phyloP scores from a whole-genome alignment of 2,329 filamentous ascomycete genomes.

The Epichloe glyceriae region DNA sequence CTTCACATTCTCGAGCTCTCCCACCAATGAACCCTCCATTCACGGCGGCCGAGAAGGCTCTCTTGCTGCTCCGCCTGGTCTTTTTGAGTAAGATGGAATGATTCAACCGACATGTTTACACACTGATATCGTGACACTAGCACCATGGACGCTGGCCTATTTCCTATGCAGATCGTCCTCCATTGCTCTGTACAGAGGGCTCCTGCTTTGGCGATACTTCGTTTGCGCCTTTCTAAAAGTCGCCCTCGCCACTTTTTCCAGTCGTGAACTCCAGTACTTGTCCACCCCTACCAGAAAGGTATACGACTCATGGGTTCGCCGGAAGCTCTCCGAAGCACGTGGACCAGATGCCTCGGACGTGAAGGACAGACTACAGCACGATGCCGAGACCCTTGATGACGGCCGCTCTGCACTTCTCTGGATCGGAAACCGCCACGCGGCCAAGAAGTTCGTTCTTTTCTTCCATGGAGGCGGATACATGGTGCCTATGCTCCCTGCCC shows the following conservation, averaged over 20 bases:
- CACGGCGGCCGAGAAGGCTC: not conserved
- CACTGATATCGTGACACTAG: not conserved
- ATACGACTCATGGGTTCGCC: constrained; percentile 5
- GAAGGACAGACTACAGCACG: not conserved
- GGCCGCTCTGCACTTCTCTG: constrained; percentile 1
- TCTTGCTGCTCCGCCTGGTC: not conserved
- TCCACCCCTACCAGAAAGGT: not conserved
- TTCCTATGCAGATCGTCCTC: not conserved
- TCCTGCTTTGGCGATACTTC: not conserved
- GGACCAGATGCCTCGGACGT: not conserved
- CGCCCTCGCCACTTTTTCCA: not conserved
- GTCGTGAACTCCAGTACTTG: constrained; percentile 7
- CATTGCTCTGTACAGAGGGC: not conserved
- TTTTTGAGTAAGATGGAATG: not conserved
- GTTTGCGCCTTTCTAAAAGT: constrained; percentile 3
- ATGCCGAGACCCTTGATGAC: constrained; percentile 6
- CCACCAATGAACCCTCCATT: not conserved
- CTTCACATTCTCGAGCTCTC: not conserved
- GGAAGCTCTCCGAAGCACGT: not conserved
- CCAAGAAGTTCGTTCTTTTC: not conserved
- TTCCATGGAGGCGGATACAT: not conserved
- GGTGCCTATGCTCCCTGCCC: not conserved
- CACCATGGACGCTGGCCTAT: not conserved
- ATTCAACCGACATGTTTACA: too few species aligned
- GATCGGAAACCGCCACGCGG: not conserved